Conservation (phyloP, 208 protist species). For the Angomonas deanei region DNA sequence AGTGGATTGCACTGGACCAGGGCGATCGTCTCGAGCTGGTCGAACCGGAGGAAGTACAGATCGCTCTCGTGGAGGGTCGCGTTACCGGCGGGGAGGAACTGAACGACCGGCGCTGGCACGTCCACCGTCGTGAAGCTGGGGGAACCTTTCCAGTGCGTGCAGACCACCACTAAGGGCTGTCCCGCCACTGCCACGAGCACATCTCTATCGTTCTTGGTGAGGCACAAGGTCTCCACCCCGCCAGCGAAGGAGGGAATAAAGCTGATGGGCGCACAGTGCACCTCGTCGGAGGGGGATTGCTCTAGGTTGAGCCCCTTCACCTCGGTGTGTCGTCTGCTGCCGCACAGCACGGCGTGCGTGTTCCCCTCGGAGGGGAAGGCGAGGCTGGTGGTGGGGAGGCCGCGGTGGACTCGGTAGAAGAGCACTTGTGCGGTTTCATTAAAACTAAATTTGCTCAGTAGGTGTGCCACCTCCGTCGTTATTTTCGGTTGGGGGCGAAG, state of each 20-base stretch:
- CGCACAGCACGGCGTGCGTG: constrained; percentile 49
- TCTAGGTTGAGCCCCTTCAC: constrained; percentile 55
- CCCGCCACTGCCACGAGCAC: constrained; percentile 48
- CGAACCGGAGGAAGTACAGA: constrained; percentile 51
- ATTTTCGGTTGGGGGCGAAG: constrained; percentile 17
- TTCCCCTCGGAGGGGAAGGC: constrained; percentile 46
- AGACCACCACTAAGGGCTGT: constrained; percentile 32
- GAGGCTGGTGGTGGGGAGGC: constrained; percentile 35
- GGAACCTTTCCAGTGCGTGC: not conserved
- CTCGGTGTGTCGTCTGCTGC: constrained; percentile 33
- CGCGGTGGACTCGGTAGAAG: constrained; percentile 50
- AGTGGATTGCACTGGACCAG: constrained; percentile 57
- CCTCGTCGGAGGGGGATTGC: constrained; percentile 15
- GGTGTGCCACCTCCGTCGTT: not conserved
- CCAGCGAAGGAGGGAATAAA: constrained; percentile 47
- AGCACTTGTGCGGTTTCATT: constrained; percentile 24
- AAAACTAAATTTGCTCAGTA: not conserved
- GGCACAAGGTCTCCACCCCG: constrained; percentile 39
- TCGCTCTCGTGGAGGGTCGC: constrained; percentile 50
- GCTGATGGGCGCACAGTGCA: constrained; percentile 10
- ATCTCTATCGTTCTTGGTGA: constrained; percentile 69
- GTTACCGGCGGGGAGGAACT: constrained; percentile 15
- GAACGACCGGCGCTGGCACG: constrained; percentile 49
- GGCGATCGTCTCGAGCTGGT: constrained; percentile 51
- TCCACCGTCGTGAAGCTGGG: constrained; percentile 2